Conservation (phyloP, 257 asterid species). For the Marsdenia floribunda region DNA sequence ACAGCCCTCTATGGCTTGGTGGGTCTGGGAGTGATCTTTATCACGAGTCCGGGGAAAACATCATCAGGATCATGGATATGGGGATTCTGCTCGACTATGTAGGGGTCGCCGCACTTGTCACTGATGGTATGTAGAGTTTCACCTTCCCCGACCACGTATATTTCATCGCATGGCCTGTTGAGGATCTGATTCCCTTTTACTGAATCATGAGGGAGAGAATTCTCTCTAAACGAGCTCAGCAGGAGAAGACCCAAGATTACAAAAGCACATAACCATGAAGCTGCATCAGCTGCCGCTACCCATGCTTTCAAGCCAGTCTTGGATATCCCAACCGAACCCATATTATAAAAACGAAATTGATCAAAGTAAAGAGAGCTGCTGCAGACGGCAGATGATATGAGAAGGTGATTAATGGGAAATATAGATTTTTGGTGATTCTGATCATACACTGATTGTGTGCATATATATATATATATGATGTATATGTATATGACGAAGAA, state of each 20-base stretch:
- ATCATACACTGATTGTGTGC: not conserved
- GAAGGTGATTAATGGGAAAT: not conserved
- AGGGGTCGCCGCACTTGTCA: conserved; percentile 29
- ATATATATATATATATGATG: too few relatives aligned
- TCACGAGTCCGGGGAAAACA: conserved; percentile 28
- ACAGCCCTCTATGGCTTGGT: conserved; percentile 6
- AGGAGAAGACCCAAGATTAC: conserved; percentile 15
- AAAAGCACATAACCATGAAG: conserved; percentile 23
- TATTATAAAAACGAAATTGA: not conserved
- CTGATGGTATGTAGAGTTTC: conserved; percentile 30
- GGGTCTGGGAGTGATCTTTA: conserved; percentile 20
- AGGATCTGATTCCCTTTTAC: conserved; percentile 9
- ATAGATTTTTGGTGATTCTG: not conserved
- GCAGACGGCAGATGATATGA: not conserved
- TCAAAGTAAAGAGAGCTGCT: not conserved
- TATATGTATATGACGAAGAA: not conserved
- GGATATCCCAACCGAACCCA: conserved; percentile 5
- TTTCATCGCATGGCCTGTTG: conserved; percentile 21
- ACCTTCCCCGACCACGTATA: conserved; percentile 31
- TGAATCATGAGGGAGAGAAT: not conserved
- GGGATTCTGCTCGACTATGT: conserved; percentile 25
- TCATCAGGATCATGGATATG: conserved; percentile 29
- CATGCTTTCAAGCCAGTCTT: not conserved
- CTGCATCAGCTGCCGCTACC: conserved; percentile 14
- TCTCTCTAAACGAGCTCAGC: conserved; percentile 11